Evolutionary conservation across 1,284 basidiomycete genomes (phyloP).

Genomic region (Puccinia hordei): DNA sequence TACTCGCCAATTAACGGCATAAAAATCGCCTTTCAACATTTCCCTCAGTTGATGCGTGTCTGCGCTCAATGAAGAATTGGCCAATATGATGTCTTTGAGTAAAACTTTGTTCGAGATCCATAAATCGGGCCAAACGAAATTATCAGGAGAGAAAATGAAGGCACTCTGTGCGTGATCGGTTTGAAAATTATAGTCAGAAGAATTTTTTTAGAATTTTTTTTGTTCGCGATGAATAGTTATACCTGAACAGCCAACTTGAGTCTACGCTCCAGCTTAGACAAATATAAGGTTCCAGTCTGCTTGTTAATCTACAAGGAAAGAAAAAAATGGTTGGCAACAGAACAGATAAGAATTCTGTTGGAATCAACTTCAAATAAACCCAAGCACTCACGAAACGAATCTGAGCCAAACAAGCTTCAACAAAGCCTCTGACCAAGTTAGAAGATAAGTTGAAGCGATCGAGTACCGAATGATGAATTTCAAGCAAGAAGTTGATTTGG

Average conservation of each 20-base stretch:
- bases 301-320: conserved; percentile 30
- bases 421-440: conserved; percentile 50
- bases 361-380: neutral
- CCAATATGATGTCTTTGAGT: conserved; percentile 40
- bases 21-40: conserved; percentile 48
- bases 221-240: neutral
- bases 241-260: conserved; percentile 49
- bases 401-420: conserved; percentile 46
- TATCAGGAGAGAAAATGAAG: conserved; percentile 48
- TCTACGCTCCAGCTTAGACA: conserved; percentile 47
- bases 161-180: conserved; percentile 23
- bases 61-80: conserved; percentile 3
- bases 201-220: neutral
- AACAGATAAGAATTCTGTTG: neutral
- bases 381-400: conserved; percentile 41
- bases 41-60: conserved; percentile 23
- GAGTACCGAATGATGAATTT: conserved; percentile 45
- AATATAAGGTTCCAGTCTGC: conserved; percentile 37
- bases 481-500: conserved; percentile 74
- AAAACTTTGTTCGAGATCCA: conserved; percentile 46
- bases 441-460: conserved; percentile 46
- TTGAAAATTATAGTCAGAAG: neutral
- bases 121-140: conserved; percentile 50
- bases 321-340: neutral
- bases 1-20: conserved; percentile 47